Base-by-base conservation (phyloP, 371 early-diverging fungal genomes). In the Parasitella parasitica region DNA sequence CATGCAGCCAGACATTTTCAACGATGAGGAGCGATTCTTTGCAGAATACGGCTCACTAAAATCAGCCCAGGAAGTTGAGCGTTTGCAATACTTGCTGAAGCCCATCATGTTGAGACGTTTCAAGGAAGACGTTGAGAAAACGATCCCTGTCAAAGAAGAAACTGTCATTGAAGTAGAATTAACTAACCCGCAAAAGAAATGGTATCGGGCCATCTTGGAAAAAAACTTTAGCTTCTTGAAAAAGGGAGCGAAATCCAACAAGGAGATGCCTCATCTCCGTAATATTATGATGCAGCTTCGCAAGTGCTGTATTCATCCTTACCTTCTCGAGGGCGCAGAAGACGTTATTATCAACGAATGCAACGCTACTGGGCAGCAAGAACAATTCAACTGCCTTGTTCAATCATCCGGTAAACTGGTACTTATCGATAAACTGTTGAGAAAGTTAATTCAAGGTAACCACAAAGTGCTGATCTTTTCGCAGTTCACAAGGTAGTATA, bases 401-500 rank as follows among this genome's bases (percentile, higher is more conserved):
- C 84, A 92, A 53, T 86, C 91, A 11, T 93, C 93, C 24, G 95
- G 96, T 53, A 97, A 96, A 75, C 75, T 97, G 77, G 86, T 73
- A 26, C 65, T 91, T 46, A 86, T 96, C 50, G 95, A 96, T 67
- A 94, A 95, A 73, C 73, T 97, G 4, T 76, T 98, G 27, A 78
- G 65, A 35, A 91, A 89, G 63, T 67, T 96, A 62, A 86, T 87
- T 64, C 86, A 82, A 28, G 86, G 87, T 0, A 93, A 93, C 11
- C 94, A 95, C 73, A 89, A 92, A 63, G 96, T 97, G 11, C 76
- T 98, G 39, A 94, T 98, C 54, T 98, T 96, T 70, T 94, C 94
- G 4, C 97, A 96, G 72, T 94, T 96, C 88, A 93, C 95, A n/a
- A 71, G 80, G 57, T 77, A 85, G 65, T 22, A 55, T 49, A 48